Base-by-base conservation (phyloP, 2,329 filamentous ascomycete genomes). In the Periconia macrospinosa region DNA sequence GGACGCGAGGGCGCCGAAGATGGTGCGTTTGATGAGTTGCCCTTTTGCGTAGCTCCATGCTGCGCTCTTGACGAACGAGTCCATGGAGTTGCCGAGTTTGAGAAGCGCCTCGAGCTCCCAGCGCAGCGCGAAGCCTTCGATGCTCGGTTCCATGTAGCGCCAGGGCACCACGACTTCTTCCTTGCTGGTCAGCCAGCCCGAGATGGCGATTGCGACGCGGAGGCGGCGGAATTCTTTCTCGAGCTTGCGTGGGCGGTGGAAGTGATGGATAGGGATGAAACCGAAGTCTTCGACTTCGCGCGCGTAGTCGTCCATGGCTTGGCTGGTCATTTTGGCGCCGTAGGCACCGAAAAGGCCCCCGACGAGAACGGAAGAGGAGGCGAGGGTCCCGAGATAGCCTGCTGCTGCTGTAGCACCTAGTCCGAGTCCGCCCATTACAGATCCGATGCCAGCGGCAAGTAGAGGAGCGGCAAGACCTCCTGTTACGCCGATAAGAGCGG, bases 331-430 rank as follows among this genome's bases (percentile, higher is more conserved):
- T 35, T 87, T 85, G 1, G 88, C 86, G 42, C 90, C 90, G 68
- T 95, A 96, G n/a, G 94, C 90, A 9, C 94, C 94, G 67, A 97
- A 97, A 40, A 97, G 78, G 37, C 89, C 86, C 15, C 92, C 93
- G 30, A 96, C 88, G 41, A 92, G 79, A 15, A 94, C 83, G 6
- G 87, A 85, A 57, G 89, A 94, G 37, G 92, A 87, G 2, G 91
- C 89, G 66, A 97, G 81, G 17, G 86, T 83, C 11, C 92, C 93
- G 0, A 97, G 78, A 49, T 96, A 85, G 1, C 86, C 86, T 18
- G 92, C 91, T 11, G 91, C 88, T 19, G 87, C 86, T 2, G 86
- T 87, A 1, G 86, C 82, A 17, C 88, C 87, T 1, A 97, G 80
- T 1, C 91, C 91, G 11, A 90, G 74, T 0, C 91, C 91, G 20